Conservation (phyloP, 345 rosid genomes). For the Mallotus nudiflorus region DNA sequence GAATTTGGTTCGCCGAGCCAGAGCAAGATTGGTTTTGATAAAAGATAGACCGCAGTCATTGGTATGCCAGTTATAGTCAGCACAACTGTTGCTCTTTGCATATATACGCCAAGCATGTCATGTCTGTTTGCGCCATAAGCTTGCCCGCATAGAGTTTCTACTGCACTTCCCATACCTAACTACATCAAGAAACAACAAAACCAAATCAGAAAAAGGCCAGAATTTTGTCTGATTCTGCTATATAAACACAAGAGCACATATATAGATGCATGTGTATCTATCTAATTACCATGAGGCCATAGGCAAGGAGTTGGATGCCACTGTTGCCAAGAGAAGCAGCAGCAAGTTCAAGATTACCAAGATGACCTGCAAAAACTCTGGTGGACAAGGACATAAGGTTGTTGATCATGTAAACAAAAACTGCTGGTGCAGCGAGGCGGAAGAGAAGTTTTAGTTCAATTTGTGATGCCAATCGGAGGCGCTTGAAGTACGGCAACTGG, state of each 20-base stretch:
- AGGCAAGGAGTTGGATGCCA: constrained; percentile 31
- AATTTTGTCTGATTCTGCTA: too few species aligned
- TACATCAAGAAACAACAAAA: background rate
- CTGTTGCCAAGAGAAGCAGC: constrained; percentile 30
- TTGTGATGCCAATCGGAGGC: constrained; percentile 8
- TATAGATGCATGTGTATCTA: too few species aligned
- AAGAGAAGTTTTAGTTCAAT: constrained; percentile 21
- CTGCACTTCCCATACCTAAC: constrained; percentile 35
- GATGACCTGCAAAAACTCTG: constrained; percentile 26
- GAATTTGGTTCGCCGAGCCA: constrained; percentile 21
- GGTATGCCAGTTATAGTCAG: constrained; percentile 22
- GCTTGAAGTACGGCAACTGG: background rate
- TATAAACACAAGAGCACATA: too few species aligned
- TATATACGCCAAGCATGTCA: constrained; percentile 22
- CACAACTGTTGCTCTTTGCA: constrained; percentile 25
- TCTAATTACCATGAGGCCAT: constrained; percentile 31
- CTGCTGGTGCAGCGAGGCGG: constrained; percentile 24
- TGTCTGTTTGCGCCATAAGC: constrained; percentile 27
- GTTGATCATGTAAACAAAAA: constrained; percentile 30
- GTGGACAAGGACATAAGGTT: constrained; percentile 29
- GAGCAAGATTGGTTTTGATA: constrained; percentile 24
- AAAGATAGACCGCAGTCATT: constrained; percentile 10
- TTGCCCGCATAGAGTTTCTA: constrained; percentile 36
- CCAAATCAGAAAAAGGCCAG: too few species aligned
- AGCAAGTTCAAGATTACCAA: constrained; percentile 31